Evolutionary conservation across 2,329 filamentous ascomycete genomes (phyloP).

Genomic region (Metarhizium brunneum): DNA sequence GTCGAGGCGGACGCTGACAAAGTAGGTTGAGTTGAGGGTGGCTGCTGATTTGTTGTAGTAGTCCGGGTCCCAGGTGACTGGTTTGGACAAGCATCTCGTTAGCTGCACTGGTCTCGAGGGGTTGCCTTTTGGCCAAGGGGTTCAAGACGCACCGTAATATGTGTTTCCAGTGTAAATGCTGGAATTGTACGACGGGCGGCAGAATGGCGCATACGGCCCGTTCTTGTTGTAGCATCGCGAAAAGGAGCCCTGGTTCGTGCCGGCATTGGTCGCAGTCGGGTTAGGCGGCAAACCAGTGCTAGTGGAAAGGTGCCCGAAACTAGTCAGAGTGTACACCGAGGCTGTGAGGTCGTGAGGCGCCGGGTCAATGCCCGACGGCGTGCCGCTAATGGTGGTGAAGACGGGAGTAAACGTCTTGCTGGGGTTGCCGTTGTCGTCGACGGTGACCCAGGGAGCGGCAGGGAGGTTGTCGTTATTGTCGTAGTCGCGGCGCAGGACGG

Average conservation of each 20-base stretch:
- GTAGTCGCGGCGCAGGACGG: constrained; percentile 8
- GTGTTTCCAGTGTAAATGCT: constrained; percentile 34
- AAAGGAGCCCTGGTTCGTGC: constrained; percentile 38
- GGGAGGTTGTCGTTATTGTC: constrained; percentile 12
- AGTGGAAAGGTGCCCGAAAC: constrained; percentile 27
- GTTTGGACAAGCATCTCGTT: not conserved
- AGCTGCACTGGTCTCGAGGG: not conserved
- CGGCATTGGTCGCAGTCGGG: constrained; percentile 30
- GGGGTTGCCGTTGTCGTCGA: constrained; percentile 36
- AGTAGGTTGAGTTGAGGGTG: not conserved
- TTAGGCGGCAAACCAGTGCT: constrained; percentile 34
- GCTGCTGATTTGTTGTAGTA: constrained; percentile 34
- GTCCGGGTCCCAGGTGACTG: constrained; percentile 49
- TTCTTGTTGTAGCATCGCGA: constrained; percentile 38
- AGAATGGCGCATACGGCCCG: constrained; percentile 40
- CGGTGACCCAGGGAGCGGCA: constrained; percentile 39
- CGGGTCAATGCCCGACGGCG: constrained; percentile 26
- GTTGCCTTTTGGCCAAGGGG: not conserved
- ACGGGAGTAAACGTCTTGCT: constrained; percentile 39
- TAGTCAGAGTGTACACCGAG: constrained; percentile 28
- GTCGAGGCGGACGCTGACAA: constrained; percentile 23
- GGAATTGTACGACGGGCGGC: constrained; percentile 34
- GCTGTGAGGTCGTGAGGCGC: constrained; percentile 39
- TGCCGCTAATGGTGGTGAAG: constrained; percentile 35
- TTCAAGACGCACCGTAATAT: constrained; percentile 39